Evolutionary conservation across 1,284 basidiomycete species (phyloP).

Genomic region (Puccinia novopanici): DNA sequence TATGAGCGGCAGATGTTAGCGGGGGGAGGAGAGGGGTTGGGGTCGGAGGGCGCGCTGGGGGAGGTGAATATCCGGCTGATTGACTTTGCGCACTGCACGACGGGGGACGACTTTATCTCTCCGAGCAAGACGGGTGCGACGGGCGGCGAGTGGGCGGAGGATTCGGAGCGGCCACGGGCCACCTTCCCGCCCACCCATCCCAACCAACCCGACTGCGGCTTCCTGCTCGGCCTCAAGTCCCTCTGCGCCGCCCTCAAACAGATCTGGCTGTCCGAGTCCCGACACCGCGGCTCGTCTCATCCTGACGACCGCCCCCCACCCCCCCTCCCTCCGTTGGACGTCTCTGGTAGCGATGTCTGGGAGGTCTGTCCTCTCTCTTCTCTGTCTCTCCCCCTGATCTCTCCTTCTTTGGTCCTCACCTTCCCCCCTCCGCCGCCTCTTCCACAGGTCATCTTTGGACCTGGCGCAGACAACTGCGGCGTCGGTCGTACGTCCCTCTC

Average conservation of each 20-base stretch:
- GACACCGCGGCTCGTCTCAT: conserved; percentile 34
- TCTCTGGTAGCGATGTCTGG: conserved; percentile 40
- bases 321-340: neutral
- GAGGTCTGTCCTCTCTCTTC: conserved; percentile 12
- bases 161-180: conserved; percentile 55
- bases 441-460: conserved; percentile 27
- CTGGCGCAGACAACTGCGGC: conserved; percentile 30
- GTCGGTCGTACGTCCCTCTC: conserved; percentile 28
- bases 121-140: conserved; percentile 53
- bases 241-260: conserved; percentile 69
- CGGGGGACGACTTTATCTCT: conserved; percentile 83
- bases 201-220: conserved; percentile 86
- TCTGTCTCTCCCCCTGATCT: neutral
- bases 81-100: conserved; percentile 98
- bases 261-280: conserved; percentile 76
- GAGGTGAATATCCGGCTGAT: conserved; percentile 94
- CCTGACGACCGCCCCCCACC: conserved; percentile 28
- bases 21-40: conserved; percentile 85
- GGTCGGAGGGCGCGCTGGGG: conserved; percentile 78
- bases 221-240: conserved; percentile 84
- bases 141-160: conserved; percentile 50
- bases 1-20: conserved; percentile 67
- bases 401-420: no score
- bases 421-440: neutral
- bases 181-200: conserved; percentile 85